Conservation (phyloP, 331 rosid genomes). For the Arachis monticola region DNA sequence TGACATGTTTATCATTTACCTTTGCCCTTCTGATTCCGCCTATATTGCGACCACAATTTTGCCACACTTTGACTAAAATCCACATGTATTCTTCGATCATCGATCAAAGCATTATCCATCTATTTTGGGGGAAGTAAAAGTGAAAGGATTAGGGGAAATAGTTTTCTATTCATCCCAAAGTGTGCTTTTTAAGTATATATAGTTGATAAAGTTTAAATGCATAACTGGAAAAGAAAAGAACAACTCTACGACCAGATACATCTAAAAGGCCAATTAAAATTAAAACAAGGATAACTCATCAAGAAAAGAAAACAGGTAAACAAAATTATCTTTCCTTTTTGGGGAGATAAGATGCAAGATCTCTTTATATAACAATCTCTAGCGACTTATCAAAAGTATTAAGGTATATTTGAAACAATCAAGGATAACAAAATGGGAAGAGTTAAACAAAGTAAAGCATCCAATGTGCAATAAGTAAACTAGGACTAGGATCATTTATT, state of each 20-base stretch:
- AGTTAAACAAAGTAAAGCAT: slow-evolving; percentile 10
- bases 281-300: slow-evolving; percentile 15
- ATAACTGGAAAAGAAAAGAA: slow-evolving; percentile 11
- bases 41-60: slow-evolving; percentile 88
- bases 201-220: slow-evolving; percentile 22
- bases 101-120: slow-evolving; percentile 99
- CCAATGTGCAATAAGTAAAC: slow-evolving; percentile 24
- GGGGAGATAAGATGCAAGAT: slow-evolving; percentile 25
- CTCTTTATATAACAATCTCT: background rate
- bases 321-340: slow-evolving; percentile 22
- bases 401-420: slow-evolving; percentile 22
- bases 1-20: slow-evolving; percentile 50
- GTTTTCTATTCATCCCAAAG: slow-evolving; percentile 5
- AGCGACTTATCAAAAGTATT: background rate
- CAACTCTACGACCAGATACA: slow-evolving; percentile 5
- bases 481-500: slow-evolving; percentile 11
- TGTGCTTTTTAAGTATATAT: slow-evolving; percentile 15
- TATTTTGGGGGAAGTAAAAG: slow-evolving; percentile 35
- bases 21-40: slow-evolving; percentile 67
- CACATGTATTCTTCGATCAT: slow-evolving; percentile 95
- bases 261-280: slow-evolving; percentile 17
- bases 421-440: slow-evolving; percentile 16
- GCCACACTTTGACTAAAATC: slow-evolving; percentile 98
- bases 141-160: slow-evolving; percentile 14
- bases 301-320: slow-evolving; percentile 32